A percentile compares a stretch with the other conserved stretches of the same genome.
Evolutionary conservation across 176 grass and related monocot species (phyloP).

Genomic region (Oryza glumipatula): DNA sequence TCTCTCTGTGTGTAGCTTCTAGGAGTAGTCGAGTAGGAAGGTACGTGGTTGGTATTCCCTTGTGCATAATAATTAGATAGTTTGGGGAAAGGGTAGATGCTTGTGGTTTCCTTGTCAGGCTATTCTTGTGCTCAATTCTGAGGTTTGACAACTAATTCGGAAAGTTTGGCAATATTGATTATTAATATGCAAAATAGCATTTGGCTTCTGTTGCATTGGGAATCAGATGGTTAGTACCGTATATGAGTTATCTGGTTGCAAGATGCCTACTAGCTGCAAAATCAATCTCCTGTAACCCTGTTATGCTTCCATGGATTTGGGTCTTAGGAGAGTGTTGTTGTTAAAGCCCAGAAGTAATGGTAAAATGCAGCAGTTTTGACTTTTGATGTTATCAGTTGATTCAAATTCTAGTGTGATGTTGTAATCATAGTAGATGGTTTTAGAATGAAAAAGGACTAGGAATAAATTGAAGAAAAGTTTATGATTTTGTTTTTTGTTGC

Average conservation of each 20-base stretch:
- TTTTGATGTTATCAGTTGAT: constrained; percentile 1
- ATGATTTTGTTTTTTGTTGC: background rate
- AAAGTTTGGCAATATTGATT: background rate
- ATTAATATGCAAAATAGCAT: background rate
- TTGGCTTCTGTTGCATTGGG: background rate
- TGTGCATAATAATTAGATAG: background rate
- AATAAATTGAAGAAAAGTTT: background rate
- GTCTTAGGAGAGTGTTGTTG: background rate
- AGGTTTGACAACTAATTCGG: background rate
- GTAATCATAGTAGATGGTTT: constrained; percentile 1
- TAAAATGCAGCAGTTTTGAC: constrained; percentile 13
- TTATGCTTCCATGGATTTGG: background rate
- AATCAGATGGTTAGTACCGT: background rate
- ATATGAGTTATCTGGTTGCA: background rate
- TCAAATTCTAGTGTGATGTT: background rate
- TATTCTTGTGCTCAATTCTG: constrained; percentile 6
- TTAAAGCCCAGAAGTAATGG: background rate
- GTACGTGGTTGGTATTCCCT: background rate
- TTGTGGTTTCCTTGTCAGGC: background rate
- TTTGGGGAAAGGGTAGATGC: background rate
- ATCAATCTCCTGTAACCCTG: constrained; percentile 2
- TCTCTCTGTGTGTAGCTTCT: constrained; percentile 11
- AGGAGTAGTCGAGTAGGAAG: background rate
- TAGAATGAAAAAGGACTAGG: background rate
- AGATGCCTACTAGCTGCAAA: constrained; percentile 1